A percentile compares a stretch with the other conserved stretches of the same genome.
Conservation (phyloP, 1,284 basidiomycete genomes). For the Microbotryum saponariae region DNA sequence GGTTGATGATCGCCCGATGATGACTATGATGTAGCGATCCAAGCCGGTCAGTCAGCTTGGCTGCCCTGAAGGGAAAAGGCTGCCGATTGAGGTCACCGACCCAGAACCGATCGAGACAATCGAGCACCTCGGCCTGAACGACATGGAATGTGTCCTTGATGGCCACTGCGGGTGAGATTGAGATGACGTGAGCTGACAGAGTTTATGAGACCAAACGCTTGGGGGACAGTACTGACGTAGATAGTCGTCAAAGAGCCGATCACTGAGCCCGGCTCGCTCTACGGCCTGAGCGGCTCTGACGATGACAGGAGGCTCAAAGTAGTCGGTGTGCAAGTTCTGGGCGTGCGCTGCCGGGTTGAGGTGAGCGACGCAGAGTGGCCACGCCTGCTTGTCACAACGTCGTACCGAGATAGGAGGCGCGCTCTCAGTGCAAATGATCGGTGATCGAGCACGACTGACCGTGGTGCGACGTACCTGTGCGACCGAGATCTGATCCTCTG, state of each 20-base stretch:
- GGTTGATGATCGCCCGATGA: background rate
- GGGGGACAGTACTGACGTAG: conserved; percentile 53
- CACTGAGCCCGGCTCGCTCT: conserved; percentile 41
- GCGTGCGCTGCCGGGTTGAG: conserved; percentile 16
- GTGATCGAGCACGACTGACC: too few relatives aligned
- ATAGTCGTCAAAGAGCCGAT: conserved; percentile 52
- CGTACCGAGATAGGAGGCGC: too few relatives aligned
- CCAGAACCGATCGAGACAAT: conserved; percentile 12
- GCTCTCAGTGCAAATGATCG: too few relatives aligned
- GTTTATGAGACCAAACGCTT: conserved; percentile 42
- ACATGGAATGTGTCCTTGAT: conserved; percentile 8
- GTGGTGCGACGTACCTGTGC: too few relatives aligned
- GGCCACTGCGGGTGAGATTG: background rate
- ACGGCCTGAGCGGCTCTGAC: conserved; percentile 8
- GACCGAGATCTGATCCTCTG: too few relatives aligned
- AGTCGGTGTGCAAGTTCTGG: conserved; percentile 1
- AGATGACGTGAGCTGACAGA: background rate
- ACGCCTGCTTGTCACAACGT: conserved; percentile 4
- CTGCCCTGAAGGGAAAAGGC: too few relatives aligned
- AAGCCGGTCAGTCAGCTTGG: background rate
- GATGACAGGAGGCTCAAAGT: background rate
- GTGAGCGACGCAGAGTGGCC: conserved; percentile 14
- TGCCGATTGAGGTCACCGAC: background rate
- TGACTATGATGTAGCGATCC: background rate
- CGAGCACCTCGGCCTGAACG: conserved; percentile 8